Conservation (phyloP, 1,139 yeast species). For the Kodamaea plutei region DNA sequence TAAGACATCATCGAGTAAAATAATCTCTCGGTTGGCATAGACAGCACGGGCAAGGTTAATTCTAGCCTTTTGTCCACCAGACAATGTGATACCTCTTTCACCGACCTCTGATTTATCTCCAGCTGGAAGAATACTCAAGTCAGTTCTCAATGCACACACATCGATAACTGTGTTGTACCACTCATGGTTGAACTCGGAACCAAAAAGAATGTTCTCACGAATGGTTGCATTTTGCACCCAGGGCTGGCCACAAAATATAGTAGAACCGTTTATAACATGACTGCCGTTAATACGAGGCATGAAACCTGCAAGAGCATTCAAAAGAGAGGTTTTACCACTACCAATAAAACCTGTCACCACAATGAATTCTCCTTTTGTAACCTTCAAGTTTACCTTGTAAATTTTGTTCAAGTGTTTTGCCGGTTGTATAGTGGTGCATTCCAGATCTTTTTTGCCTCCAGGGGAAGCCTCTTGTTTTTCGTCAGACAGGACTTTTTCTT, state of each 20-base stretch:
- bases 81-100: conserved; percentile 18
- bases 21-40: conserved; percentile 12
- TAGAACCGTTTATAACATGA: conserved; percentile 36
- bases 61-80: conserved; percentile 21
- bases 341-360: conserved; percentile 49
- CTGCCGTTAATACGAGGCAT: conserved; percentile 44
- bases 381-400: conserved; percentile 27
- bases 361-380: conserved; percentile 40
- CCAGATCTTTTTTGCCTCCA: neutral
- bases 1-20: conserved; percentile 17
- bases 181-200: conserved; percentile 48
- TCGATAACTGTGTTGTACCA: conserved; percentile 52
- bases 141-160: conserved; percentile 58
- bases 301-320: conserved; percentile 43
- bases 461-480: neutral
- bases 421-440: too few relatives aligned
- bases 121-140: conserved; percentile 14
- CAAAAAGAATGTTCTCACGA: conserved; percentile 62
- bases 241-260: conserved; percentile 48
- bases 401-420: conserved; percentile 6
- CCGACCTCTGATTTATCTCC: conserved; percentile 19
- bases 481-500: neutral
- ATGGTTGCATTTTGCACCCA: conserved; percentile 44
- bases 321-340: conserved; percentile 44
- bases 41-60: conserved; percentile 18